These are phyloP conservation scores for Sporothrix humicola DNA, from an alignment of 2,329 filamentous ascomycete species.

Conservation along the genomic window DNA sequence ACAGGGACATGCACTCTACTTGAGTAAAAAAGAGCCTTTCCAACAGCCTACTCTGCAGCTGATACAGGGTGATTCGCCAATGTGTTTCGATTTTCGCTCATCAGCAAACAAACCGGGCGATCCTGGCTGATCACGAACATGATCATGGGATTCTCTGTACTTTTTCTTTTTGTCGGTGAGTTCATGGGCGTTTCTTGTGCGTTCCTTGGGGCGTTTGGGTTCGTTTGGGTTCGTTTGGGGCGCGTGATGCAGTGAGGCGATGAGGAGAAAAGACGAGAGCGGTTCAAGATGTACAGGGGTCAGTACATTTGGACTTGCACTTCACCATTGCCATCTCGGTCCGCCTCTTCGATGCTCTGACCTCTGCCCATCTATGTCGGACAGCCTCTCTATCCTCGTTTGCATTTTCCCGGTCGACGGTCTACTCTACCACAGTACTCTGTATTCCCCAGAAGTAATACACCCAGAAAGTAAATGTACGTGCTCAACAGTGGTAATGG, in stretches of 20 bases:
- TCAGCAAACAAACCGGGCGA: conserved; percentile 12
- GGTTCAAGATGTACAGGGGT: background rate
- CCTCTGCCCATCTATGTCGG: conserved; percentile 23
- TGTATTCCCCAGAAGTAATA: too few species aligned
- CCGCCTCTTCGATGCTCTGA: background rate
- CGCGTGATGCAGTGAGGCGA: background rate
- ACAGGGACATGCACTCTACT: too few species aligned
- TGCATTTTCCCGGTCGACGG: background rate
- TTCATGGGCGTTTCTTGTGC: background rate
- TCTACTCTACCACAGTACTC: too few species aligned
- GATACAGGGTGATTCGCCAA: background rate
- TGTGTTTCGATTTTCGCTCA: background rate
- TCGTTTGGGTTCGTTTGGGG: background rate
- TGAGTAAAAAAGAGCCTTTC: too few species aligned
- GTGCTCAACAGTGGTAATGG: background rate
- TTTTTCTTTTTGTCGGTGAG: too few species aligned
- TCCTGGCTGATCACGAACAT: background rate
- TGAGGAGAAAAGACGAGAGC: background rate
- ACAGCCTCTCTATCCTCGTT: background rate
- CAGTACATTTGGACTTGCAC: too few species aligned
- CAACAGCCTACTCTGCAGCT: background rate
- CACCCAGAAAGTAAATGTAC: too few species aligned
- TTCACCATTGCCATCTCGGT: too few species aligned
- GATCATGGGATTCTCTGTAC: too few species aligned
- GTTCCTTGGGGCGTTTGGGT: background rate